Percentiles rank a stretch among this genome's conserved stretches.
phyloP scores from a whole-genome alignment of 139 green algal species.

The Haematococcus sp. region DNA sequence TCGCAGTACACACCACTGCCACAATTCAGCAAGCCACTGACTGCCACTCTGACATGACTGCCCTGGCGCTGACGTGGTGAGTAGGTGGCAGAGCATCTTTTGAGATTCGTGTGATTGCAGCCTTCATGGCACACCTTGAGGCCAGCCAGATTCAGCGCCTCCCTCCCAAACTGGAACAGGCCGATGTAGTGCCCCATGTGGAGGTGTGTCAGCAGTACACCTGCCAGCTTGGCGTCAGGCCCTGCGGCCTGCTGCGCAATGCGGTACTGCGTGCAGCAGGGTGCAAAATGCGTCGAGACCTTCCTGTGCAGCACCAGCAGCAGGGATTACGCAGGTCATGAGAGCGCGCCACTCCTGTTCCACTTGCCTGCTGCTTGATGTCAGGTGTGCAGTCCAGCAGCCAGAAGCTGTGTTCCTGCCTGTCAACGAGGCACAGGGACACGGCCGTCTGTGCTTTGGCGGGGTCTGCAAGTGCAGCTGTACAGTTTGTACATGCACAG shows the following conservation, averaged over 20 bases:
- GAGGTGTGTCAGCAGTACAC: slow-evolving; percentile 39
- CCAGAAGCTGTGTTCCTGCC: slow-evolving; percentile 9
- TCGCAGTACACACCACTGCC: too few relatives aligned
- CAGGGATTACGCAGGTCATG: too few relatives aligned
- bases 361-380: slow-evolving; percentile 31
- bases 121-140: too few relatives aligned
- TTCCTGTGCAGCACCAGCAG: too few relatives aligned
- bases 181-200: slow-evolving; percentile 40
- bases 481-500: slow-evolving; percentile 22
- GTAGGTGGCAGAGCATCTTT: too few relatives aligned
- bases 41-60: too few relatives aligned
- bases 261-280: not conserved
- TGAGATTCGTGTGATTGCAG: too few relatives aligned
- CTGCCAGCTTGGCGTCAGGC: slow-evolving; percentile 8
- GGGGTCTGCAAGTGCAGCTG: not conserved
- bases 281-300: not conserved
- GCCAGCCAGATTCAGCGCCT: slow-evolving; percentile 3
- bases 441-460: slow-evolving; percentile 13
- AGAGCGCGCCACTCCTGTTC: too few relatives aligned
- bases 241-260: not conserved
- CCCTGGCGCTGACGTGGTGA: too few relatives aligned
- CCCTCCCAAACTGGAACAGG: slow-evolving; percentile 29
- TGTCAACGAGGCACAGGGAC: slow-evolving; percentile 9
- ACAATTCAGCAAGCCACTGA: too few relatives aligned
- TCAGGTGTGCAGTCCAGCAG: slow-evolving; percentile 31